These are phyloP conservation scores for Boletus huronensis DNA, from an alignment of 768 basidiomycete genomes.

Conservation along the genomic window DNA sequence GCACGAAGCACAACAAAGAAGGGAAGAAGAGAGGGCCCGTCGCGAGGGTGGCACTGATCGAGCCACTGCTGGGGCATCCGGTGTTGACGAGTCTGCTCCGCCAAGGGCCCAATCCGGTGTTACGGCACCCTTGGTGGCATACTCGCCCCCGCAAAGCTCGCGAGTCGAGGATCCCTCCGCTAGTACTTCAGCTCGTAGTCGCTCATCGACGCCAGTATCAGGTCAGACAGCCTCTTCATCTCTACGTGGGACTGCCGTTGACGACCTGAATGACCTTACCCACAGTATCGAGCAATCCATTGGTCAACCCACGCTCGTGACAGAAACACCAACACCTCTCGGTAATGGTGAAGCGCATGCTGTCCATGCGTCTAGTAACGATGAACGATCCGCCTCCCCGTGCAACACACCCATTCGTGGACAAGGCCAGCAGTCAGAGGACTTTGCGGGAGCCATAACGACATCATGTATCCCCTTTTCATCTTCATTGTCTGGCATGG, in stretches of 20 bases:
- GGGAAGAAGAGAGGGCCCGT: constrained; percentile 67
- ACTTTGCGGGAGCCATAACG: constrained; percentile 10
- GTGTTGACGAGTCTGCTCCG: constrained; percentile 2
- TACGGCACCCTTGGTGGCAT: background rate
- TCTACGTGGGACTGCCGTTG: constrained; percentile 24
- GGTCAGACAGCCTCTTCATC: constrained; percentile 35
- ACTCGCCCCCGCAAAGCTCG: constrained; percentile 3
- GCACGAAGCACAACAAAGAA: constrained; percentile 89
- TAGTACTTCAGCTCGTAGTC: constrained; percentile 18
- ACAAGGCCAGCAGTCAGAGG: constrained; percentile 7
- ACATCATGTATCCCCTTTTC: constrained; percentile 23
- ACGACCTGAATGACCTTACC: constrained; percentile 24
- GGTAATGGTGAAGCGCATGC: constrained; percentile 10
- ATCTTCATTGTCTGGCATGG: constrained; percentile 26
- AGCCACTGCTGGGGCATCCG: constrained; percentile 29
- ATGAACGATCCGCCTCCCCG: constrained; percentile 12
- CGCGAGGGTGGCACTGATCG: constrained; percentile 39
- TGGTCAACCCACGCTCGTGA: constrained; percentile 18
- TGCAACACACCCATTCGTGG: constrained; percentile 1
- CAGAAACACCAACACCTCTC: constrained; percentile 1
- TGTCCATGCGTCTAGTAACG: constrained; percentile 7
- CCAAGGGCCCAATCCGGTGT: constrained; percentile 3
- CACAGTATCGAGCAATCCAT: constrained; percentile 27
- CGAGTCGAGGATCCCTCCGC: constrained; percentile 12
- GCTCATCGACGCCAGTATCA: constrained; percentile 33